Evolutionary conservation across 2,329 filamentous ascomycete genomes (phyloP), one percentile per base, ranked within the genome.

Genomic region (Trichoderma sp.): DNA sequence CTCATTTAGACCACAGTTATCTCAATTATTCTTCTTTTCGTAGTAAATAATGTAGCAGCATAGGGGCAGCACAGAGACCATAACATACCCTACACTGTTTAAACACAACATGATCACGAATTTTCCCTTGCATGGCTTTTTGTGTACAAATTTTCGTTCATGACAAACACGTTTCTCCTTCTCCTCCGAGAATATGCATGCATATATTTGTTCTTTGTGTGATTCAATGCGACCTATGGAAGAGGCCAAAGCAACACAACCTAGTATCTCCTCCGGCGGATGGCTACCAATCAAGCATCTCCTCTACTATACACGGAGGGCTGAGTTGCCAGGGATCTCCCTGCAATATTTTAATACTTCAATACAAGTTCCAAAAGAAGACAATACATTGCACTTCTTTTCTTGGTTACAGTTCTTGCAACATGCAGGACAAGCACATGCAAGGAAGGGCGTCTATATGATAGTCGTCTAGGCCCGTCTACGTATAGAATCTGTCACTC

Each of bases 271-370:
- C 51, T 24, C 12, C 12, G 11, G 24, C 24, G 5, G 3, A 26
- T 24, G 8, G 14, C 53, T 30, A 3, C 53, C 21, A 12, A 32
- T 39, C 39, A 43, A 18, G 2, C 39, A 43, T 43, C 1, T 18
- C 39, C 15, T 14, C 3, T n/a, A 18, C 4, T 1, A 4, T n/a
- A 3, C 7, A 43, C n/a, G 15, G 0, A 43, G 7, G 7, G 8
- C 2, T 1, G 15, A n/a, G 39, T n/a, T 43, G 39, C 15, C 15
- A 43, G 39, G 39, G 39, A 18, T 43, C 18, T 43, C 18, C 39
- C 39, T n/a, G 39, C 18, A 43, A 39, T 39, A 34, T 14, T 36
- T 36, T 8, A 32, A 32, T 32, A 32, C 9, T 43, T 18, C 39
- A n/a, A 43, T 18, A 18, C 36, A 43, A 43, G 36, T 43, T 43